These are phyloP conservation scores for Backusella macrospora DNA, from an alignment of 192 early-diverging fungal species.

Conservation along the genomic window DNA sequence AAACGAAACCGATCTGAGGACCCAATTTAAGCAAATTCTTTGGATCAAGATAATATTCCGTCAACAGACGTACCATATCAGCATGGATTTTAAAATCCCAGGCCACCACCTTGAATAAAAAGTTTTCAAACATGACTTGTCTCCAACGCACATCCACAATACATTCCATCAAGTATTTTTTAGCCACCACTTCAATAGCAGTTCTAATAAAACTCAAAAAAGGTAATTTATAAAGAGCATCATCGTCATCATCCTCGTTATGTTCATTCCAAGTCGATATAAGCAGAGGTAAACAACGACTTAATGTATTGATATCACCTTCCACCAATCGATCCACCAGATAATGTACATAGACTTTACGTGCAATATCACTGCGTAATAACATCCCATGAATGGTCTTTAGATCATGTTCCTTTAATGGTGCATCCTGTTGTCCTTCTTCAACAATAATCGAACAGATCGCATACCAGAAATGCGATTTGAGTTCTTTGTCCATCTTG, in stretches of 20 bases:
- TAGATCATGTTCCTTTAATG: slow-evolving; percentile 31
- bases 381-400: slow-evolving; percentile 35
- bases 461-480: slow-evolving; percentile 43
- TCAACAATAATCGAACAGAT: slow-evolving; percentile 30
- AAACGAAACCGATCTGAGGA: slow-evolving; percentile 26
- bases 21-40: slow-evolving; percentile 24
- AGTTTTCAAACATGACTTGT: slow-evolving; percentile 45
- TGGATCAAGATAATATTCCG: slow-evolving; percentile 37
- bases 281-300: slow-evolving; percentile 42
- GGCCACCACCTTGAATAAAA: slow-evolving; percentile 42
- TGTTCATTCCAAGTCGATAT: slow-evolving; percentile 29
- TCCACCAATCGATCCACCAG: slow-evolving; percentile 43
- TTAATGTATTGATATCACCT: slow-evolving; percentile 43
- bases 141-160: slow-evolving; percentile 42
- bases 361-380: slow-evolving; percentile 48
- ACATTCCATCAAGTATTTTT: slow-evolving; percentile 44
- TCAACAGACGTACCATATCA: slow-evolving; percentile 40
- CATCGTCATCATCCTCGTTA: slow-evolving; percentile 33
- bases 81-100: slow-evolving; percentile 43
- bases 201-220: slow-evolving; percentile 52
- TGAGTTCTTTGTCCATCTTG: slow-evolving; percentile 52
- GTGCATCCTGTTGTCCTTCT: slow-evolving; percentile 24
- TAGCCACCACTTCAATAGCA: slow-evolving; percentile 40
- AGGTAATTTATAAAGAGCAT: slow-evolving; percentile 41
- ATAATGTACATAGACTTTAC: slow-evolving; percentile 56